These are phyloP conservation scores for Piedraia hortae DNA, from an alignment of 2,329 filamentous ascomycete genomes.

Conservation along the genomic window DNA sequence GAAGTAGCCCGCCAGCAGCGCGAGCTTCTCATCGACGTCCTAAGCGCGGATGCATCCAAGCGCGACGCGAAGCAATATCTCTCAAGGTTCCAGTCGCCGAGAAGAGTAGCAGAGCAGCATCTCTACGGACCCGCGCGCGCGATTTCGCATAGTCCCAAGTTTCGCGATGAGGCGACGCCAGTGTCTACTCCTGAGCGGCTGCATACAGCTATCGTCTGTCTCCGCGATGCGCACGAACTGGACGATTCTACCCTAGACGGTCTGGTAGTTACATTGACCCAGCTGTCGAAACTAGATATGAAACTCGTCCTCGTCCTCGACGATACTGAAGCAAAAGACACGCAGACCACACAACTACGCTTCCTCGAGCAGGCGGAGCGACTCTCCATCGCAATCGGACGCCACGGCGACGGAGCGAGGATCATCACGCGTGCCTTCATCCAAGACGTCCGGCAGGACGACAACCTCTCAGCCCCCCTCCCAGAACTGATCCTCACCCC, in stretches of 20 bases:
- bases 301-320: constrained; percentile 63
- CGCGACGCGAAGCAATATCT: constrained; percentile 81
- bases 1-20: too few species aligned
- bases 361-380: constrained; percentile 37
- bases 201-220: constrained; percentile 65
- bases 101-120: constrained; percentile 13
- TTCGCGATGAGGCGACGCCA: constrained; percentile 18
- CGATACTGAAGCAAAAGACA: constrained; percentile 2
- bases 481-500: constrained; percentile 38
- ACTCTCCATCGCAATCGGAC: constrained; percentile 47
- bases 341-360: constrained; percentile 2
- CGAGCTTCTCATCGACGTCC: constrained; percentile 61
- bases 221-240: constrained; percentile 45
- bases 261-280: constrained; percentile 57
- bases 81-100: constrained; percentile 41
- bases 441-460: too few species aligned
- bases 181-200: constrained; percentile 18
- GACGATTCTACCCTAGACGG: constrained; percentile 42
- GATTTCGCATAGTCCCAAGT: constrained; percentile 31
- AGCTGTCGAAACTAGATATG: constrained; percentile 59
- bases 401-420: constrained; percentile 38
- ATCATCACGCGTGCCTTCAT: too few species aligned
- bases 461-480: too few species aligned
- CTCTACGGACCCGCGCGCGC: constrained; percentile 31
- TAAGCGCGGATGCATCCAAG: constrained; percentile 74